Evolutionary conservation across 1,284 basidiomycete genomes (phyloP).

Genomic region (Pulchroboletus neoregius): DNA sequence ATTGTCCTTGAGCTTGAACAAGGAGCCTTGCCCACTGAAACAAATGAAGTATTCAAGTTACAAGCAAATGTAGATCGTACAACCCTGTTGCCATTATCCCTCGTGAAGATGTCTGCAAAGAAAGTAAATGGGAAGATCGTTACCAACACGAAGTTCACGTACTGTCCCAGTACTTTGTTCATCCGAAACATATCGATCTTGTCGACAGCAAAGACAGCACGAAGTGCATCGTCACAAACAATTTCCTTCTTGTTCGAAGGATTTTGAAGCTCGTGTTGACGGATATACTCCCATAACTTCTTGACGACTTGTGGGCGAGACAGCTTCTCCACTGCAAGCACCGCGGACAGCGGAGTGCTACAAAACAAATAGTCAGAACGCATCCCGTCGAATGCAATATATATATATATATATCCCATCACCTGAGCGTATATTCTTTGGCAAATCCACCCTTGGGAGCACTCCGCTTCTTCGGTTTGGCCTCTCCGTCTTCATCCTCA

Average conservation of each 20-base stretch:
- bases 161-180: conserved; percentile 81
- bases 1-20: no score
- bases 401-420: no score
- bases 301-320: conserved; percentile 89
- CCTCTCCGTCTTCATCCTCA: conserved; percentile 44
- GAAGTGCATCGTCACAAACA: conserved; percentile 68
- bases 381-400: no score
- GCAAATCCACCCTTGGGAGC: conserved; percentile 65
- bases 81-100: conserved; percentile 18
- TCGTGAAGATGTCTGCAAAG: conserved; percentile 33
- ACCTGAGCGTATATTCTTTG: conserved; percentile 78
- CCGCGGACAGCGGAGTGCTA: conserved; percentile 60
- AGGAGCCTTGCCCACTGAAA: no score
- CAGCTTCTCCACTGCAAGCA: conserved; percentile 57
- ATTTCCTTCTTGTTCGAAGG: conserved; percentile 78
- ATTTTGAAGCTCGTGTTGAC: conserved; percentile 73
- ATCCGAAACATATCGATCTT: conserved; percentile 85
- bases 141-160: conserved; percentile 31
- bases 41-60: neutral
- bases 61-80: conserved; percentile 5
- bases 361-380: conserved; percentile 7
- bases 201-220: conserved; percentile 68
- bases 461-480: conserved; percentile 37
- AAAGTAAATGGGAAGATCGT: conserved; percentile 1
- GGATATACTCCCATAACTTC: conserved; percentile 83